A percentile compares a stretch with the other conserved stretches of the same genome.
Evolutionary conservation across 176 grass and related monocot genomes (phyloP).

Genomic region (Musa beccarii): DNA sequence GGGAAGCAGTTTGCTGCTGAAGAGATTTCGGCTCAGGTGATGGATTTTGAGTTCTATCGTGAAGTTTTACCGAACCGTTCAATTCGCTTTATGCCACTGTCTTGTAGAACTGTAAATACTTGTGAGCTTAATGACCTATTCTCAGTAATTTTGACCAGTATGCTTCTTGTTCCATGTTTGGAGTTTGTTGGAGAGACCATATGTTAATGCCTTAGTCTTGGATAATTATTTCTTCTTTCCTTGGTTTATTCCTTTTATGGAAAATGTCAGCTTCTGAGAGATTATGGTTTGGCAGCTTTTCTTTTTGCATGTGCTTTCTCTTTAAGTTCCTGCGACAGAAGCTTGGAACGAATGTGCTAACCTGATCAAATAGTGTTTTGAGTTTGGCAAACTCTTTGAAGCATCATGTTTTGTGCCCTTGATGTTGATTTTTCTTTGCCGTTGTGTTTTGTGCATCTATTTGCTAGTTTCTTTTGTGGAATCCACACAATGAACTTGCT

Average conservation of each 20-base stretch:
- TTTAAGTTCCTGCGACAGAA: not conserved
- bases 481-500: not conserved
- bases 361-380: not conserved
- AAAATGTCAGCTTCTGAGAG: no score
- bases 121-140: no score
- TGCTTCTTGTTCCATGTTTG: no score
- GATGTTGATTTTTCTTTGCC: no score
- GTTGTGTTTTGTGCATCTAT: not conserved
- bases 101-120: no score
- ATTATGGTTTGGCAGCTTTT: not conserved
- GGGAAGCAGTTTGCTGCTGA: conserved; percentile 95
- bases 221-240: not conserved
- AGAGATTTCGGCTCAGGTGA: conserved; percentile 94
- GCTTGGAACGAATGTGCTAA: not conserved
- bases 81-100: no score
- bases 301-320: not conserved
- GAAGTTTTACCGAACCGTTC: not conserved
- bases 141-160: no score
- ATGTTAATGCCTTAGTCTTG: no score
- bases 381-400: not conserved
- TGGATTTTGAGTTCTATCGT: not conserved
- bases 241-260: not conserved
- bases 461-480: not conserved
- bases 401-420: not conserved
- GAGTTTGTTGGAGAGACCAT: no score